A percentile compares a stretch with the other conserved stretches of the same genome.
Conservation (phyloP, 2,329 filamentous ascomycete species). For the Emmonsiellopsis sp. region DNA sequence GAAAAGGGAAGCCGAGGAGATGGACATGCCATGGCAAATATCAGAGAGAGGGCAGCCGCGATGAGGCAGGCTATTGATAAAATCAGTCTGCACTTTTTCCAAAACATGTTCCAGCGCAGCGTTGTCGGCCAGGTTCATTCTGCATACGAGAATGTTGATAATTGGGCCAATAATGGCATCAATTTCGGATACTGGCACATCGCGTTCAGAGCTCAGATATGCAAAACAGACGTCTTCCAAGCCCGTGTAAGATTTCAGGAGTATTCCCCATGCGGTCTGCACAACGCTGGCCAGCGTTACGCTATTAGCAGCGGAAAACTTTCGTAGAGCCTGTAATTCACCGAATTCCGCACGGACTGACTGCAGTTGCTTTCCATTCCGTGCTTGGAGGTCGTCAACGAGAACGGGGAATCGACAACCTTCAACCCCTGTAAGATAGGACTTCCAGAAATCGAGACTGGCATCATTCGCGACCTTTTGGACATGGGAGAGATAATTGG, state of each 20-base stretch:
- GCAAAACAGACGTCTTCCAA: conserved; percentile 45
- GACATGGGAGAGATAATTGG: conserved; percentile 13
- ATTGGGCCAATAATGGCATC: conserved; percentile 40
- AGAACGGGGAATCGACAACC: conserved; percentile 14
- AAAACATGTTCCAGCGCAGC: conserved; percentile 42
- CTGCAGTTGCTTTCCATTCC: not conserved
- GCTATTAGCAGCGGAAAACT: conserved; percentile 9
- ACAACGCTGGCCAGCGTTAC: conserved; percentile 42
- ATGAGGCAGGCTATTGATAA: conserved; percentile 51
- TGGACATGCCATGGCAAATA: conserved; percentile 23
- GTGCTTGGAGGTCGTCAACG: not conserved
- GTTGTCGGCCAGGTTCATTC: conserved; percentile 30
- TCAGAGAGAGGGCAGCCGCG: conserved; percentile 47
- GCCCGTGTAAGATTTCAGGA: conserved; percentile 41
- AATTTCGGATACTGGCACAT: conserved; percentile 42
- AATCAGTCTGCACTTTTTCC: conserved; percentile 47
- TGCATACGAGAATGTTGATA: conserved; percentile 28
- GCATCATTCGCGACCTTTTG: conserved; percentile 4
- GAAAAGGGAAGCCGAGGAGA: not conserved
- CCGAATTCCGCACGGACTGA: not conserved
- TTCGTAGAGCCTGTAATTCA: conserved; percentile 6
- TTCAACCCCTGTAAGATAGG: conserved; percentile 16
- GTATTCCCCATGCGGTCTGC: conserved; percentile 45
- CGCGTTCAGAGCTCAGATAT: conserved; percentile 46
- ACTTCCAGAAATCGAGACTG: conserved; percentile 19